Base-by-base conservation (phyloP, 306 rosid species). In the Pachyrhizus erosus region DNA sequence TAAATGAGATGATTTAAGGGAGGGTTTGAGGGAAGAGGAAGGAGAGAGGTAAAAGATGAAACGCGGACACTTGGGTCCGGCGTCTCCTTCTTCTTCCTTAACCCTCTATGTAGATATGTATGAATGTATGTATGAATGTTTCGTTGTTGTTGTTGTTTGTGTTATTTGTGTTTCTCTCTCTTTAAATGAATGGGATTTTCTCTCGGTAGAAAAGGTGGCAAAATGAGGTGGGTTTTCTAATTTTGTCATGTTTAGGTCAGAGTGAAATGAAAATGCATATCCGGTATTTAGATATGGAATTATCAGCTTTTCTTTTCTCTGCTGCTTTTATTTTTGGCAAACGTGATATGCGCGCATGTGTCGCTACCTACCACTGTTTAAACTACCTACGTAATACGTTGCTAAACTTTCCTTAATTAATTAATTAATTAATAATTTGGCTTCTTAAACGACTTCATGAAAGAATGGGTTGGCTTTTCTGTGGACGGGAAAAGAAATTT, bases 11-110 rank as follows among this genome's bases (percentile, higher is more conserved):
- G 48, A 42, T 10, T 42, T 42, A 42, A 42, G 48, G 43, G 48
- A 10, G 48, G 48, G 13, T 42, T 10, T 0, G 48, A 2, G 48
- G 76, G 62, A 48, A 51, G 77, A 70, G 57, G 57, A 14, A 84
- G 75, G 86, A 62, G 84, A 82, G 8, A 9, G 86, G 79, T 86
- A 75, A 86, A 86, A 79, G 46, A 21, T 58, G 73, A 45, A 46
- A 29, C 31, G 66, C 49, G 51, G 62, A 51, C 76, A 43, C 70
- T 37, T 26, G 37, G 67, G 64, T 60, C 37, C 37, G 37, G 34
- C 42, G 4, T n/a, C 71, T 31, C 45, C 71, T 65, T 17, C 46
- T 31, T 34, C 71, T 65, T 51, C 46, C 43, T 29, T 61, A 61
- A 61, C 39, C 68, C 61, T 18, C 27, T 54, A 2, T n/a, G 7